These are phyloP conservation scores for Yarrowia hollandica DNA, from an alignment of 805 yeast species.

Conservation along the genomic window DNA sequence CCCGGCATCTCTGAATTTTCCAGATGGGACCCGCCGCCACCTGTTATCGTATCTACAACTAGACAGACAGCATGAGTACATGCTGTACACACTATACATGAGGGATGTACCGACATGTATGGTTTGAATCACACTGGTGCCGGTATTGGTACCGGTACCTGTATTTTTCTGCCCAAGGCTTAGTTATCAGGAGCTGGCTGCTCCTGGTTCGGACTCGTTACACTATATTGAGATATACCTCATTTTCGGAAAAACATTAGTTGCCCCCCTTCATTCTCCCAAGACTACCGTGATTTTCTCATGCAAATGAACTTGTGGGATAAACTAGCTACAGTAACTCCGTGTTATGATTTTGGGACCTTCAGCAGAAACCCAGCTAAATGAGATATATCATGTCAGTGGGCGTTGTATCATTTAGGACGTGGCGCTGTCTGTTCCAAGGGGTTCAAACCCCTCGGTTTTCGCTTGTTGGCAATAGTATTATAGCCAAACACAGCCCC, in stretches of 20 bases:
- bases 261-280: not conserved
- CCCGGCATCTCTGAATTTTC: too few relatives aligned
- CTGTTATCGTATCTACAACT: not conserved
- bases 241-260: not conserved
- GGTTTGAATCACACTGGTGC: not conserved
- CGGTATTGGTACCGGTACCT: not conserved
- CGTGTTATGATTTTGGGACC: not conserved
- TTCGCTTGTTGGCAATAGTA: too few relatives aligned
- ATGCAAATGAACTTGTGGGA: too few relatives aligned
- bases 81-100: conserved; percentile 4
- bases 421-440: too few relatives aligned
- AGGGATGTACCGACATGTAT: not conserved
- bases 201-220: not conserved
- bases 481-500: not conserved
- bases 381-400: not conserved
- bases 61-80: not conserved
- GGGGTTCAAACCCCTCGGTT: too few relatives aligned
- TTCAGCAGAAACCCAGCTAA: not conserved
- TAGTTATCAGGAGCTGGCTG: too few relatives aligned
- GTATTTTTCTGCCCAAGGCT: too few relatives aligned
- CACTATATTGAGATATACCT: not conserved
- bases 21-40: too few relatives aligned
- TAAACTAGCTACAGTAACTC: not conserved
- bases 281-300: too few relatives aligned
- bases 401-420: too few relatives aligned